These are phyloP conservation scores for Orbilia blumenaviensis DNA, from an alignment of 2,329 filamentous ascomycete genomes.

Conservation along the genomic window DNA sequence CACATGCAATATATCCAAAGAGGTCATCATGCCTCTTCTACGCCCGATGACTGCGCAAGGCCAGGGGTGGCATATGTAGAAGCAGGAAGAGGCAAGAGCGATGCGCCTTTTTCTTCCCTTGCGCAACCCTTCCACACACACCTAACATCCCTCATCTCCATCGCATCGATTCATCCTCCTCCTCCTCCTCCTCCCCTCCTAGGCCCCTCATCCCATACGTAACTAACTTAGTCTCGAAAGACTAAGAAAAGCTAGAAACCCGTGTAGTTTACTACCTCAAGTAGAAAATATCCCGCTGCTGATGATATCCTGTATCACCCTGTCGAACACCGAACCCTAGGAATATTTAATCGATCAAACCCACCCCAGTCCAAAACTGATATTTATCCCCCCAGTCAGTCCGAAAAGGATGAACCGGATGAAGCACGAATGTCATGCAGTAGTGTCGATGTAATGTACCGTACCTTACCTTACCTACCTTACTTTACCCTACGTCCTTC, in stretches of 20 bases:
- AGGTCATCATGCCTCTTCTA: neutral
- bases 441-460: conserved; percentile 46
- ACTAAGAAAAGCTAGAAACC: too few species aligned
- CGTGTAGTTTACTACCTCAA: neutral
- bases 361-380: conserved; percentile 20
- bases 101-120: conserved; percentile 52
- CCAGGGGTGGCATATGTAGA: neutral
- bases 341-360: too few species aligned
- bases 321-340: conserved; percentile 23
- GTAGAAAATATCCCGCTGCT: conserved; percentile 47
- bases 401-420: conserved; percentile 24
- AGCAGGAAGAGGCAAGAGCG: conserved; percentile 33
- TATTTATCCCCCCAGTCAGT: neutral
- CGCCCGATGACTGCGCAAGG: conserved; percentile 15
- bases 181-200: too few species aligned
- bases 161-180: too few species aligned
- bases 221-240: neutral
- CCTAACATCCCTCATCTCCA: neutral
- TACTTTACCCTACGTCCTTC: conserved; percentile 29
- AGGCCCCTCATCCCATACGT: too few species aligned
- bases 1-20: conserved; percentile 32
- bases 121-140: neutral
- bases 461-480: conserved; percentile 50
- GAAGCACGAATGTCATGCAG: conserved; percentile 46
- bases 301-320: conserved; percentile 50